Conservation (phyloP, 78 protist species). For the Guillardia theta region DNA sequence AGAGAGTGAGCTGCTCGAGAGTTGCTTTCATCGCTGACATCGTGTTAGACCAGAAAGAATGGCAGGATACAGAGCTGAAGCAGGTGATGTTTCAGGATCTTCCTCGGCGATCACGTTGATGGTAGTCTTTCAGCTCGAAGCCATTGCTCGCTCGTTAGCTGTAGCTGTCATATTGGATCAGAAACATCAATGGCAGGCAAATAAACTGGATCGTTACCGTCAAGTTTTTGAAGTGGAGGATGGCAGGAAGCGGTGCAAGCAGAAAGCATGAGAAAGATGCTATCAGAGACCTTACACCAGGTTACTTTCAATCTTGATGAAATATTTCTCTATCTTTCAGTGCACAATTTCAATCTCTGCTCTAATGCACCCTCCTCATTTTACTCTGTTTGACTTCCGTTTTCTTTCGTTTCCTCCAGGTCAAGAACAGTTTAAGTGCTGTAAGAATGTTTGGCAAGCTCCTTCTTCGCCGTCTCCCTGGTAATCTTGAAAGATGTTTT, state of each 20-base stretch:
- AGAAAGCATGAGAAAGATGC: background rate
- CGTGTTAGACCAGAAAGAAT: background rate
- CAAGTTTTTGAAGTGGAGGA: no score
- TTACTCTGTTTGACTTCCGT: background rate
- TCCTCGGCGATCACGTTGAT: no score
- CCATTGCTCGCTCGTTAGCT: background rate
- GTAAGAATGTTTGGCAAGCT: constrained; percentile 8
- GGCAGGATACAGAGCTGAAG: background rate
- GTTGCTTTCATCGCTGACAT: no score
- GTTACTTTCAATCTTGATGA: background rate
- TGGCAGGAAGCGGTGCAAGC: no score
- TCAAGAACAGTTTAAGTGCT: background rate
- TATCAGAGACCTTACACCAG: background rate
- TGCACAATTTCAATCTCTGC: background rate
- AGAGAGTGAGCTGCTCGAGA: no score
- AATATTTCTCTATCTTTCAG: background rate
- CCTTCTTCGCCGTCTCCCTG: background rate
- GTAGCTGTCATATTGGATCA: background rate
- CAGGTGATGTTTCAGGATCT: no score
- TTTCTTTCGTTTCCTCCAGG: background rate
- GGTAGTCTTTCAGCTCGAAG: no score
- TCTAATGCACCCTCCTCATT: background rate
- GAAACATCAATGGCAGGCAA: background rate
- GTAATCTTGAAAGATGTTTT: background rate
- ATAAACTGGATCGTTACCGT: no score